phyloP scores from a whole-genome alignment of 2,329 filamentous ascomycete species.

The Leptographium wingfieldii region DNA sequence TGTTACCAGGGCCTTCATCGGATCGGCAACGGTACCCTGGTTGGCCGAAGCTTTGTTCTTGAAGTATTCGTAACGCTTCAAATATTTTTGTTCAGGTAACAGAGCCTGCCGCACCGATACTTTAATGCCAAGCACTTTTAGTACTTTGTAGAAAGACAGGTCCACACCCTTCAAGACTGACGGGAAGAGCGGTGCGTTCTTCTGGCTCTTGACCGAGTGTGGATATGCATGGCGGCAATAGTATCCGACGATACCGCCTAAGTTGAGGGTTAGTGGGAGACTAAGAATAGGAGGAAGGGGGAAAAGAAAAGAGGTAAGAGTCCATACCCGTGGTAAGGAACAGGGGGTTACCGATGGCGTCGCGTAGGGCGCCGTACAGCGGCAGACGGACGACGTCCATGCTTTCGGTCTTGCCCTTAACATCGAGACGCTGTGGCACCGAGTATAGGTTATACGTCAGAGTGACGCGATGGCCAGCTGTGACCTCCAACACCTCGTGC shows the following conservation, averaged over 20 bases:
- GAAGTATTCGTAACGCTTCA: not conserved
- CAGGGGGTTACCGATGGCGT: not conserved
- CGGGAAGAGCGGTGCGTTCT: not conserved
- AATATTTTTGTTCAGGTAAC: not conserved
- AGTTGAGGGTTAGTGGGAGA: not conserved
- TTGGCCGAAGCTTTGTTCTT: not conserved
- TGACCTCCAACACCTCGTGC: conserved; percentile 38
- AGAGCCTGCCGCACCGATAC: not conserved
- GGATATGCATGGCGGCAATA: not conserved
- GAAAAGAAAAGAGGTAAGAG: not conserved
- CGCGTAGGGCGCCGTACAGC: not conserved
- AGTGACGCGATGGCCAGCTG: conserved; percentile 38
- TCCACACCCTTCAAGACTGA: not conserved
- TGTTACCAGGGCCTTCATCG: not conserved
- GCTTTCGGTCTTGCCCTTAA: not conserved
- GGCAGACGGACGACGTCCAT: not conserved
- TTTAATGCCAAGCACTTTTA: not conserved
- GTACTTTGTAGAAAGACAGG: not conserved
- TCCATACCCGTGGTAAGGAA: not conserved
- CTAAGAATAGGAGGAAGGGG: not conserved
- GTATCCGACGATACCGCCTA: not conserved
- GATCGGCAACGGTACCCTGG: not conserved
- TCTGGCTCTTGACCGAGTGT: not conserved
- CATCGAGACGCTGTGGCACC: not conserved
- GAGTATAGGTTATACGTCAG: conserved; percentile 46